Base-by-base conservation (phyloP, 139 green algal genomes). In the Coelastrella sp. region DNA sequence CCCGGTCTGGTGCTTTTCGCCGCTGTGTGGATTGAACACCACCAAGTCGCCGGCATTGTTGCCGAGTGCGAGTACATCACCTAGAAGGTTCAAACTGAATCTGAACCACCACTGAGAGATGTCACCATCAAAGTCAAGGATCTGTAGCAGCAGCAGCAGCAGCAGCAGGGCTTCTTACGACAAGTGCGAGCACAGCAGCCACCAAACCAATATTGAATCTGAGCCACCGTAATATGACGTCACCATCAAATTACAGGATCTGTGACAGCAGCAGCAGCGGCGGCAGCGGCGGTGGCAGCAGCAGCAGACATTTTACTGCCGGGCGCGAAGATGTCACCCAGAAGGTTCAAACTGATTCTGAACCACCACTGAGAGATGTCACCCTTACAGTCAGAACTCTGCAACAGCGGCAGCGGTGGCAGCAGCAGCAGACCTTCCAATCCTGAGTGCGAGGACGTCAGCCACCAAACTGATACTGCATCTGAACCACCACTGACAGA, bases 401-500 rank as follows among this genome's bases (percentile, higher is more conserved):
- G 16, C 71, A 77, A 16, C 71, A 77, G 71, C 71, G n/a, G 71
- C 71, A 77, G 71, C 75, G 14, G 17, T 54, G 17, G 73, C 73
- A 78, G 73, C 73, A 78, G 73, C 19, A 71, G 61, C 61, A 71
- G 61, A 47, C 65, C 65, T 16, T 73, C 14, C 11, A 20, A 16
- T 16, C 13, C 96, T 96, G 58, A 92, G 94, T 0, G 95, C 96
- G 90, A 98, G 80, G 65, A 94, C 17, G 0, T 47, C 71, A 54
- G 90, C 91, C n/a, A n/a, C 8, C 5, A 90, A 77, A 73, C 96
- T 89, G 13, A 96, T 73, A 1, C 90, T 91, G 80, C 98, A 98
- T 59, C 95, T 93, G 80, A 98, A 83, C 85, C 95, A 98, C 96
- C 96, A 98, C 73, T 96, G 22, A 47, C 54, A 3, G 22, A 73